Base-by-base conservation (phyloP, 208 protist genomes). In the Novymonas esmeraldas region DNA sequence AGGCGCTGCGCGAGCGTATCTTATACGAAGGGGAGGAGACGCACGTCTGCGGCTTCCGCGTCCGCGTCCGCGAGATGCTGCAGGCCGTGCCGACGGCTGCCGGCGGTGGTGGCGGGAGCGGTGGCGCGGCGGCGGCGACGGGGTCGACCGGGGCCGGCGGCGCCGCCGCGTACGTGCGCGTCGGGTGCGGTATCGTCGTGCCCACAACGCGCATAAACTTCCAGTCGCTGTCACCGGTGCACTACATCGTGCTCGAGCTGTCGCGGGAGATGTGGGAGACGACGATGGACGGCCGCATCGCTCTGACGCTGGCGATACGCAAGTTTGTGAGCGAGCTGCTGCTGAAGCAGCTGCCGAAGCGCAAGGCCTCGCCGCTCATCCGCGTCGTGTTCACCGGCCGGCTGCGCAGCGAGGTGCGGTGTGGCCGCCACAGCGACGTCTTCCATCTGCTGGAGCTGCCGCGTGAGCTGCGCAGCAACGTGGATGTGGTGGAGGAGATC, bases 211-310 rank as follows among this genome's bases (percentile, higher is more conserved):
- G 70, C 31, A 75, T 94, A 34, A 95, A 93, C 73, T 95, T 94
- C 46, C 74, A 77, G 41, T 94, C 90, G 0, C 79, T 89, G 46
- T 95, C 90, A 0, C 80, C 87, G 7, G 72, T 92, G 20, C 76
- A 94, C 76, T 90, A 87, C 78, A 51, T 95, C 34, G 64, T 94
- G 18, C 41, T 95, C 6, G 87, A 95, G 76, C 78, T 95, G 18
- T 69, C 85, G 38, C 49, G 73, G 6, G 85, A 95, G 62, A 95
- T 95, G 90, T 95, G 90, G 88, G 73, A 84, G 63, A 79, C 82
- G 16, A 90, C 87, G 13, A 63, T 92, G 22, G 90, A 95, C 60
- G 90, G 90, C 38, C 76, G 85, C 54, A 85, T 92, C 24, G 65
- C 68, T 9, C 62, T 93, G 46, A 80, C 75, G 2, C 88, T 87